These are phyloP conservation scores for Tolypocladium guangdongense DNA, from an alignment of 2,329 filamentous ascomycete species.

Conservation along the genomic window DNA sequence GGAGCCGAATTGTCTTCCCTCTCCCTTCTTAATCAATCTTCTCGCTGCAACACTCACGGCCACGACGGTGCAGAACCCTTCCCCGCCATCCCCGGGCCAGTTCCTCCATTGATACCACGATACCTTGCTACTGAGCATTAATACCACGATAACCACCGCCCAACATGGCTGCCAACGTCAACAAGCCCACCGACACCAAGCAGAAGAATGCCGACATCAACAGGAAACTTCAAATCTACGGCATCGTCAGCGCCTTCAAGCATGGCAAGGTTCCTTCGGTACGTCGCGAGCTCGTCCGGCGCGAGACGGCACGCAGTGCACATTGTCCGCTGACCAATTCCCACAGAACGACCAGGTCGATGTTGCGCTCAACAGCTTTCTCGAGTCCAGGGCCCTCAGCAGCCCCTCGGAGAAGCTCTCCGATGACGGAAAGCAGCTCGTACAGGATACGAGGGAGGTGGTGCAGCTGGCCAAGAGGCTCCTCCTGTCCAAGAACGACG, in stretches of 20 bases:
- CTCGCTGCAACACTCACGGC: neutral
- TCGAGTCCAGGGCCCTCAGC: constrained; percentile 58
- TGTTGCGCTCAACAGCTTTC: constrained; percentile 80
- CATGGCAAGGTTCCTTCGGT: constrained; percentile 85
- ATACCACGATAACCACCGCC: constrained; percentile 4
- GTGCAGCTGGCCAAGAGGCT: constrained; percentile 77
- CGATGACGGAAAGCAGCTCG: constrained; percentile 65
- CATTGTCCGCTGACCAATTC: neutral
- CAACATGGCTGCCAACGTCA: constrained; percentile 42
- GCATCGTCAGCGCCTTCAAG: constrained; percentile 76
- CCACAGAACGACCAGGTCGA: constrained; percentile 86
- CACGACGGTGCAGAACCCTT: neutral
- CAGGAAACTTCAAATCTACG: constrained; percentile 88
- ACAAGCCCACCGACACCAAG: constrained; percentile 62
- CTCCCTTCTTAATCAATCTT: neutral
- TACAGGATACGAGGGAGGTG: constrained; percentile 67
- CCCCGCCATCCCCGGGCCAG: constrained; percentile 2
- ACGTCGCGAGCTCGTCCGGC: constrained; percentile 24
- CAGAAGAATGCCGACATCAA: constrained; percentile 81
- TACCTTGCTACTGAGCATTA: neutral
- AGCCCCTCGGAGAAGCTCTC: constrained; percentile 70
- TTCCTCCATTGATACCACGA: neutral
- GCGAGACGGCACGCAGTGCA: neutral
- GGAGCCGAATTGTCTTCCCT: neutral
- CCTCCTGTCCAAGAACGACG: constrained; percentile 86